Base-by-base conservation (phyloP, 2,329 filamentous ascomycete species). In the Fusarium xylarioides region DNA sequence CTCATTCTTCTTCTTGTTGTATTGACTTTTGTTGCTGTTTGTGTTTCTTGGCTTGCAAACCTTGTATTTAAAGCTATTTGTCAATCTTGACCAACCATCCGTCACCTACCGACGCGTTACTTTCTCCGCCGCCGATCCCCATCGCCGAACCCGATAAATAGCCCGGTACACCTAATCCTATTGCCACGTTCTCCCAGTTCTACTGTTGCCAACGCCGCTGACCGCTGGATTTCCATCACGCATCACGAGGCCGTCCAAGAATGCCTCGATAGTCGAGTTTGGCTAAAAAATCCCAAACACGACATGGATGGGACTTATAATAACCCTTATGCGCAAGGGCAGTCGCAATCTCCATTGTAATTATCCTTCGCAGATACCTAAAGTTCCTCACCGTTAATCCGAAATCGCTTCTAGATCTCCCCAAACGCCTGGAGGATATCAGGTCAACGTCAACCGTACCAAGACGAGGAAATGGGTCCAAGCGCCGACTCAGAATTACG, bases 401-500 rank as follows among this genome's bases (percentile, higher is more conserved):
- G 23, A 16, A 21, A 40, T 50, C 34, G 15, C 43, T 42, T 60
- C 28, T 50, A 82, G 80, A 71, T 77, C 79, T 43, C 78, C 80
- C 14, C 74, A 78, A 44, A 77, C 80, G n/a, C 77, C 80, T 21
- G 78, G 75, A 60, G 80, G 66, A 32, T 97, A 95, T 83, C 92
- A 93, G 80, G 90, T 94, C 57, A 97, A 97, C 81, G 91, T 98
- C 54, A 95, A 93, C 83, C 91, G 95, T 70, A 89, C 91, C 63
- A 97, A 97, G 84, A 98, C 95, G 62, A 93, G 92, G 83, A 97
- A 97, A 88, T 98, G 95, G 95, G 92, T 95, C 42, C 92, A 97
- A 78, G 95, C 95, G 40, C 95, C 95, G 82, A 87, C 90, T 66
- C 91, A 93, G 76, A 93, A 90, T 79, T 98, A 98, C 79, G 95